phyloP scores from a whole-genome alignment of 2,329 filamentous ascomycete species.

The Endoconidiophora polonica region DNA sequence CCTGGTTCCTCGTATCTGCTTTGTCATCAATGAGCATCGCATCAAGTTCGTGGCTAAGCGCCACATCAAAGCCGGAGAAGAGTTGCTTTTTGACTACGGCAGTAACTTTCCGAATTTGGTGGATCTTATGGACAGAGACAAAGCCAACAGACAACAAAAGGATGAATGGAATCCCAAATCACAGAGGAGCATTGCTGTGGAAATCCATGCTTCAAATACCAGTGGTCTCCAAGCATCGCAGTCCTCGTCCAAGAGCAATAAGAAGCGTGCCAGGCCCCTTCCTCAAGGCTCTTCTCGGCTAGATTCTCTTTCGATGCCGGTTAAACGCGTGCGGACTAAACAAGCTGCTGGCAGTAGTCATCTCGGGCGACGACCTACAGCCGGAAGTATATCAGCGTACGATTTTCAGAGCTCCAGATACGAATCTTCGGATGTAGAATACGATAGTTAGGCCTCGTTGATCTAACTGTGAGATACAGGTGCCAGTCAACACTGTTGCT shows the following conservation, averaged over 20 bases:
- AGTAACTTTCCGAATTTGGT: constrained; percentile 47
- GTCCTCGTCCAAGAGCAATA: too few relatives aligned
- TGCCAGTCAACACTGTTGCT: too few relatives aligned
- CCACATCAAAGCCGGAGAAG: constrained; percentile 53
- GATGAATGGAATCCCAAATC: neutral
- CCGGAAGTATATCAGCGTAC: too few relatives aligned
- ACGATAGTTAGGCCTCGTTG: too few relatives aligned
- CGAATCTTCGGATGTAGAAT: too few relatives aligned
- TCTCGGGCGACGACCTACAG: too few relatives aligned
- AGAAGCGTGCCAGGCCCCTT: too few relatives aligned
- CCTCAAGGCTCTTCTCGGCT: too few relatives aligned
- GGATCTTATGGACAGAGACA: constrained; percentile 8
- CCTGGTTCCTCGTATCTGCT: constrained; percentile 46
- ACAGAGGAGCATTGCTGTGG: neutral
- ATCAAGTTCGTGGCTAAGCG: constrained; percentile 56
- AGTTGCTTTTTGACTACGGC: constrained; percentile 71
- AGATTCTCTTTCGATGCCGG: neutral
- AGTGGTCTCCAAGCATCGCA: neutral
- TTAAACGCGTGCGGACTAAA: neutral
- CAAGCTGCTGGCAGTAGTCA: too few relatives aligned
- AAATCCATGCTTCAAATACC: neutral
- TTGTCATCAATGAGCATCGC: constrained; percentile 60
- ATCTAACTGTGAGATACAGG: too few relatives aligned
- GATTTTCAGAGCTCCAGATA: too few relatives aligned
- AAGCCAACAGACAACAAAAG: constrained; percentile 7